These are phyloP conservation scores for Schizothecium vesticola DNA, from an alignment of 495 filamentous ascomycete species.

Conservation along the genomic window DNA sequence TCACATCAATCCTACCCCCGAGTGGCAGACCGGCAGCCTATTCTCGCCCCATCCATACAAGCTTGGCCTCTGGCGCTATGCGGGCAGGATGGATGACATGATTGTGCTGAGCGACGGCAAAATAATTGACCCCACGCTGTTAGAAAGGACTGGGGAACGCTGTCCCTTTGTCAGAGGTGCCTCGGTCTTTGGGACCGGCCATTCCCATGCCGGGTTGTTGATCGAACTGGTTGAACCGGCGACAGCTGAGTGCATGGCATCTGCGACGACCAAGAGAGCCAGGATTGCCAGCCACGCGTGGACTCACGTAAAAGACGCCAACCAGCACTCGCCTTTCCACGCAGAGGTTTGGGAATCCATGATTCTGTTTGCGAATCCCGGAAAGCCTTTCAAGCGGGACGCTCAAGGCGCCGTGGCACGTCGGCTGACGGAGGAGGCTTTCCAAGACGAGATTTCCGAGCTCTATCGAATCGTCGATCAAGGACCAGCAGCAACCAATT, in stretches of 20 bases:
- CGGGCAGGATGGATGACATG: slow-evolving; percentile 48
- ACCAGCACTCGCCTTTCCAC: background rate
- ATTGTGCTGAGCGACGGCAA: slow-evolving; percentile 54
- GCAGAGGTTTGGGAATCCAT: background rate
- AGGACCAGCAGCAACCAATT: background rate
- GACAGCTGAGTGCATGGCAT: background rate
- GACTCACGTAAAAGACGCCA: slow-evolving; percentile 19
- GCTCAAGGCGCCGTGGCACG: slow-evolving; percentile 1
- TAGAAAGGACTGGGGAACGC: slow-evolving; percentile 37
- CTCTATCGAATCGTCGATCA: background rate
- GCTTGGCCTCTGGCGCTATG: slow-evolving; percentile 40
- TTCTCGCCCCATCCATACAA: slow-evolving; percentile 41
- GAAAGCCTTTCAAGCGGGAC: background rate
- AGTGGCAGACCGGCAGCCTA: slow-evolving; percentile 48
- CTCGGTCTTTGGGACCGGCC: slow-evolving; percentile 40
- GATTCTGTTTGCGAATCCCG: background rate
- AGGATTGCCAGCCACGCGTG: slow-evolving; percentile 17
- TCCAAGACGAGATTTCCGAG: background rate
- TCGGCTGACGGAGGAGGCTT: background rate
- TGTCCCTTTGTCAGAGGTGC: slow-evolving; percentile 37
- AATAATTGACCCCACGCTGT: slow-evolving; percentile 48
- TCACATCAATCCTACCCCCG: slow-evolving; percentile 34
- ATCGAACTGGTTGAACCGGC: slow-evolving; percentile 33
- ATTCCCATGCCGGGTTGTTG: slow-evolving; percentile 43
- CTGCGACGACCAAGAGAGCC: background rate